A percentile compares a stretch with the other conserved stretches of the same genome.
Conservation (phyloP, 2,329 filamentous ascomycete genomes). For the Escovopsis weberi region DNA sequence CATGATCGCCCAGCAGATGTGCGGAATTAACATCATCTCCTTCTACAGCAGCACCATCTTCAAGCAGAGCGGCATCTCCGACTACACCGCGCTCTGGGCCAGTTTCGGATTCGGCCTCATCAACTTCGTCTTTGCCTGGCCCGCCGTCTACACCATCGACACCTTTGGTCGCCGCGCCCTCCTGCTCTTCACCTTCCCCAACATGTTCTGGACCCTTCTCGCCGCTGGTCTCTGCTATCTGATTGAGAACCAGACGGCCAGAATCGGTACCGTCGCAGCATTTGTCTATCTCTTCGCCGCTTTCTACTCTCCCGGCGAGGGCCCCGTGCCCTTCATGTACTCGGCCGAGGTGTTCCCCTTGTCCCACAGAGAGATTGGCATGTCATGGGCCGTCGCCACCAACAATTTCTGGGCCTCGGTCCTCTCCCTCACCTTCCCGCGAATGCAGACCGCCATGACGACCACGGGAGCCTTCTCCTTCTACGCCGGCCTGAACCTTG, state of each 20-base stretch:
- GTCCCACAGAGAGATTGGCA: constrained; percentile 51
- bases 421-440: constrained; percentile 41
- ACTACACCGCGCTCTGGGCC: constrained; percentile 24
- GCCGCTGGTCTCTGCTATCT: constrained; percentile 21
- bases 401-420: constrained; percentile 28
- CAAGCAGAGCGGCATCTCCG: constrained; percentile 23
- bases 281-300: constrained; percentile 49
- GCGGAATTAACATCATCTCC: constrained; percentile 38
- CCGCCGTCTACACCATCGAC: constrained; percentile 49
- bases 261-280: constrained; percentile 38
- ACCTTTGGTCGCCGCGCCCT: constrained; percentile 46
- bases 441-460: constrained; percentile 18
- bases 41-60: constrained; percentile 36
- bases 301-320: constrained; percentile 53
- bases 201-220: constrained; percentile 46
- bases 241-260: constrained; percentile 23
- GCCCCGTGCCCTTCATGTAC: constrained; percentile 49
- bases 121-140: constrained; percentile 49
- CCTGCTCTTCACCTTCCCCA: constrained; percentile 47
- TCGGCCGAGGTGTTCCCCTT: constrained; percentile 52
- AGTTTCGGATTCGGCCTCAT: constrained; percentile 35
- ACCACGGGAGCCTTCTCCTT: constrained; percentile 21
- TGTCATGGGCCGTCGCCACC: constrained; percentile 43
- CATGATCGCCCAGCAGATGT: constrained; percentile 53
- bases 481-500: constrained; percentile 30